A percentile compares a stretch with the other conserved stretches of the same genome.
Conservation (phyloP, 2,329 filamentous ascomycete genomes). For the Aphanocladium album region DNA sequence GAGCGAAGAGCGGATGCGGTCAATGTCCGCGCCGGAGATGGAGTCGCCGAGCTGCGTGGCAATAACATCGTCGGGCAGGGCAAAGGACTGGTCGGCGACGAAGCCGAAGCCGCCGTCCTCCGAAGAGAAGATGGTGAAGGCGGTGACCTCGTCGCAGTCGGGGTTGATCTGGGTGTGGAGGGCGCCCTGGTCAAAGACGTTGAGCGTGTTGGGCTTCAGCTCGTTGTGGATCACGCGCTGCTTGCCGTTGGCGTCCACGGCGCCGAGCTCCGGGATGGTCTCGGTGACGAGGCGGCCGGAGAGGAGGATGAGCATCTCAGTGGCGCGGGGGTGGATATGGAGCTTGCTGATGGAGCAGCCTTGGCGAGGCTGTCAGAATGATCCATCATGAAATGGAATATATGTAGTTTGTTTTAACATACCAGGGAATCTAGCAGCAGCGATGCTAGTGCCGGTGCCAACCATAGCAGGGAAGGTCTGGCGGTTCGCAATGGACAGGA, state of each 20-base stretch:
- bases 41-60: conserved; percentile 41
- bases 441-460: conserved; percentile 45
- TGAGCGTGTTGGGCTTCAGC: conserved; percentile 42
- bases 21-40: conserved; percentile 42
- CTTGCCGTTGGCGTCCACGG: conserved; percentile 30
- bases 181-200: conserved; percentile 49
- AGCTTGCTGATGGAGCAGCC: conserved; percentile 54
- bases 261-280: conserved; percentile 50
- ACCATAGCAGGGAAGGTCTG: conserved; percentile 54
- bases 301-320: conserved; percentile 49
- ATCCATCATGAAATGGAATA: conserved; percentile 16
- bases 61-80: conserved; percentile 40
- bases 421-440: conserved; percentile 44
- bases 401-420: too few species aligned
- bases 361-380: not conserved
- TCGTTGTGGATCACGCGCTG: conserved; percentile 39
- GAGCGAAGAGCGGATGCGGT: conserved; percentile 32
- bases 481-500: conserved; percentile 47
- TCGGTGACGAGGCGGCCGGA: conserved; percentile 44
- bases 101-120: conserved; percentile 51
- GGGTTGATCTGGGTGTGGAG: conserved; percentile 55
- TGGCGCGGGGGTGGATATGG: conserved; percentile 49
- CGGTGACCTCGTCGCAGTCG: conserved; percentile 44
- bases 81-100: conserved; percentile 45
- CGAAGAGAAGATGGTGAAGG: conserved; percentile 43